Evolutionary conservation across 2,329 filamentous ascomycete species (phyloP).

Genomic region (Zymoseptoria pseudotritici): DNA sequence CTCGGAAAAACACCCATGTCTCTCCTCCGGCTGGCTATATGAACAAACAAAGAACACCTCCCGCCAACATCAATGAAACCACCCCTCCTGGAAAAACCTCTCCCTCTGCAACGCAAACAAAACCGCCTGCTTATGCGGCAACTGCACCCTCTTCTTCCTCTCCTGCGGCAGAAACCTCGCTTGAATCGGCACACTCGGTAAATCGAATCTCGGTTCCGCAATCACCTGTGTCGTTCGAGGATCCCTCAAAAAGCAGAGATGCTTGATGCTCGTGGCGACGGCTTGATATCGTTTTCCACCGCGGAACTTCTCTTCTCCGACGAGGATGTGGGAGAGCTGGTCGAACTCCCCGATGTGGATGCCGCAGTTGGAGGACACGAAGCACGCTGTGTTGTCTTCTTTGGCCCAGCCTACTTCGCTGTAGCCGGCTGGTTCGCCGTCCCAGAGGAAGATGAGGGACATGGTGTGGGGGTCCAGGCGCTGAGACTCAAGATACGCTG

Average conservation of each 20-base stretch:
- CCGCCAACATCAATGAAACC: not conserved
- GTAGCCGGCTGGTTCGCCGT: slow-evolving; percentile 4
- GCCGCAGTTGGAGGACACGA: not conserved
- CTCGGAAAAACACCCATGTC: too few species aligned
- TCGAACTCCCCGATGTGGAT: slow-evolving; percentile 6
- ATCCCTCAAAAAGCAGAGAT: slow-evolving; percentile 3
- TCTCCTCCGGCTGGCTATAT: too few species aligned
- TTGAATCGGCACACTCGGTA: not conserved
- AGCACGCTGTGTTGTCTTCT: not conserved
- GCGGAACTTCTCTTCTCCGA: slow-evolving; percentile 5
- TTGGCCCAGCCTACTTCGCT: not conserved
- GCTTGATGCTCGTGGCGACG: slow-evolving; percentile 4
- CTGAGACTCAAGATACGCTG: slow-evolving; percentile 3
- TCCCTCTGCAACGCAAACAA: not conserved
- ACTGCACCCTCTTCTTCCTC: not conserved
- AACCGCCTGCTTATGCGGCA: not conserved
- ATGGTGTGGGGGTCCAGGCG: slow-evolving; percentile 1
- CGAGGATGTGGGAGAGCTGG: slow-evolving; percentile 4
- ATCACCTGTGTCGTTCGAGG: not conserved
- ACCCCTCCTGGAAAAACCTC: not conserved
- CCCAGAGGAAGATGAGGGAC: slow-evolving; percentile 6
- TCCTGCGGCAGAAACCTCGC: not conserved
- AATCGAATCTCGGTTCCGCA: not conserved
- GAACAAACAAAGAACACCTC: too few species aligned
- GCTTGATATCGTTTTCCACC: slow-evolving; percentile 5